phyloP scores from a whole-genome alignment of 768 basidiomycete species.

The Tylopilus plumbeoviolaceoides region DNA sequence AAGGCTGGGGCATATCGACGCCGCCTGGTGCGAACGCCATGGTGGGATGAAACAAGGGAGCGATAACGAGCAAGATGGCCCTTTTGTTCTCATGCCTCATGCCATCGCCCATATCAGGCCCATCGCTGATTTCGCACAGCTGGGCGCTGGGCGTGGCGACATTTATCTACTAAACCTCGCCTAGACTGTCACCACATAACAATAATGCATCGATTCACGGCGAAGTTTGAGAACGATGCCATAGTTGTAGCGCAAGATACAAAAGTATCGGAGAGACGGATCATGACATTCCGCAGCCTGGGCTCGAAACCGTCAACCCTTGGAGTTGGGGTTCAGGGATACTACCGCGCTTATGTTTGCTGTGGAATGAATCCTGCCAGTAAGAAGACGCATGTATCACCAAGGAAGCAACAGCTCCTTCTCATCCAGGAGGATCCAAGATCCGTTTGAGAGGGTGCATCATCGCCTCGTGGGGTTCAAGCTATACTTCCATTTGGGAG shows the following conservation, averaged over 20 bases:
- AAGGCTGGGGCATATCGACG: conserved; percentile 30
- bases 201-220: no score
- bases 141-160: not conserved
- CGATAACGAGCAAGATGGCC: conserved; percentile 1
- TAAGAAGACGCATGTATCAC: not conserved
- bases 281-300: not conserved
- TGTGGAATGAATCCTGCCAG: not conserved
- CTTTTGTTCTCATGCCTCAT: conserved; percentile 30
- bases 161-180: not conserved
- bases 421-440: not conserved
- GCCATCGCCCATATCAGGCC: conserved; percentile 29
- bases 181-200: not conserved
- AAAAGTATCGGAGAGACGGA: not conserved
- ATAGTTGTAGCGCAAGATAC: conserved; percentile 3
- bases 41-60: conserved; percentile 11
- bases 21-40: conserved; percentile 20
- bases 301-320: not conserved
- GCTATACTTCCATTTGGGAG: not conserved
- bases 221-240: not conserved
- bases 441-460: not conserved
- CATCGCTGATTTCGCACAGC: conserved; percentile 25
- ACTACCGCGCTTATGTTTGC: not conserved
- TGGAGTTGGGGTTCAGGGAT: conserved; percentile 10
- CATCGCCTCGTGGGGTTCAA: not conserved
- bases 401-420: not conserved